A percentile compares a stretch with the other conserved stretches of the same genome.
phyloP scores from a whole-genome alignment of 1,284 basidiomycete species.

The Naganishia albida region DNA sequence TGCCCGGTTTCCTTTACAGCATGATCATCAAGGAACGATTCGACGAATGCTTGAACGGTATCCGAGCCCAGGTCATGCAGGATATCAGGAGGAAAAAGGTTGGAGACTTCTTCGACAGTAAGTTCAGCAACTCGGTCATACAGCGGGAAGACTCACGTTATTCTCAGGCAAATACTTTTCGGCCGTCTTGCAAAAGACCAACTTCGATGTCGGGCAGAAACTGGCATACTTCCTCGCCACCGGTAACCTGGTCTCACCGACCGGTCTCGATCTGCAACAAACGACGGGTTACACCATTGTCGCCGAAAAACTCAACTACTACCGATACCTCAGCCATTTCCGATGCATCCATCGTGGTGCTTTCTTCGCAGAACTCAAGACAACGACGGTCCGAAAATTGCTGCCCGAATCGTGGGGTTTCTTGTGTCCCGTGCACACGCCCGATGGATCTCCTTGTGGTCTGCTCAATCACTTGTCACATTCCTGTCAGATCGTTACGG shows the following conservation, averaged over 20 bases:
- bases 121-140: slow-evolving; percentile 42
- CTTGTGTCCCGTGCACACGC: slow-evolving; percentile 97
- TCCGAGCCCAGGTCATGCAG: slow-evolving; percentile 69
- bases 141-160: background rate
- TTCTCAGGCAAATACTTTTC: slow-evolving; percentile 74
- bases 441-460: slow-evolving; percentile 97
- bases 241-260: slow-evolving; percentile 91
- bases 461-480: slow-evolving; percentile 95
- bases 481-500: slow-evolving; percentile 87
- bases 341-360: slow-evolving; percentile 98
- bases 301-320: slow-evolving; percentile 98
- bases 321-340: slow-evolving; percentile 98
- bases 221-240: slow-evolving; percentile 96
- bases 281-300: slow-evolving; percentile 97
- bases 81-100: slow-evolving; percentile 75
- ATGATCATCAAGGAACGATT: slow-evolving; percentile 99
- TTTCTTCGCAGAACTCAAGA: slow-evolving; percentile 99
- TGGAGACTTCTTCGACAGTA: slow-evolving; percentile 82
- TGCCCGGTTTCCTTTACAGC: slow-evolving; percentile 89
- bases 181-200: slow-evolving; percentile 74
- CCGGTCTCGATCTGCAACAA: slow-evolving; percentile 95
- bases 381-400: slow-evolving; percentile 94
- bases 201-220: slow-evolving; percentile 88
- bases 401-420: slow-evolving; percentile 99
- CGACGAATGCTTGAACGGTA: slow-evolving; percentile 80